Evolutionary conservation across 495 filamentous ascomycete genomes (phyloP).

Genomic region (Parathielavia appendiculata): DNA sequence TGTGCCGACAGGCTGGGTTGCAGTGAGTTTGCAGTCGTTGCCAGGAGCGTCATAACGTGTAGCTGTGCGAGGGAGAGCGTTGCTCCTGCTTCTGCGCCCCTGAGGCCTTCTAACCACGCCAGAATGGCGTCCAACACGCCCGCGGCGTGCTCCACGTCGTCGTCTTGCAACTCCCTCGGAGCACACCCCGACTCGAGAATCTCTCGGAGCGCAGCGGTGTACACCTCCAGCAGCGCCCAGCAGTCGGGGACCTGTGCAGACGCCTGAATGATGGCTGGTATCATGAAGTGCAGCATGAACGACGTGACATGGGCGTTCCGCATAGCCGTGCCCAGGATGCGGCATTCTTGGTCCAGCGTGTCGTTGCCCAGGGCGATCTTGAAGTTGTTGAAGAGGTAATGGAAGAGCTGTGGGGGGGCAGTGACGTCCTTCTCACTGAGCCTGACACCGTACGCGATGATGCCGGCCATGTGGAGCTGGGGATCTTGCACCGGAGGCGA

Average conservation of each 20-base stretch:
- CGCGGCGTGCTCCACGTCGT: constrained; percentile 25
- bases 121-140: constrained; percentile 22
- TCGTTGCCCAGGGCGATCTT: constrained; percentile 43
- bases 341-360: constrained; percentile 34
- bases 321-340: constrained; percentile 42
- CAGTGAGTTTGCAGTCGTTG: constrained; percentile 14
- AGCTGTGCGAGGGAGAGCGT: constrained; percentile 14
- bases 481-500: constrained; percentile 47
- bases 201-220: constrained; percentile 29
- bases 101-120: constrained; percentile 15
- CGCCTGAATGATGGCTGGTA: constrained; percentile 39
- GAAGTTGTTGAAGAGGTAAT: constrained; percentile 48
- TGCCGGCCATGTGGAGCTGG: constrained; percentile 43
- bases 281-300: constrained; percentile 42
- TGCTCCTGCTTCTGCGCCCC: background rate
- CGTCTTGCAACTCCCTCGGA: constrained; percentile 25
- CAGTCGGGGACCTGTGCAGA: constrained; percentile 19
- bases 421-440: constrained; percentile 39
- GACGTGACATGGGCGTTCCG: constrained; percentile 33
- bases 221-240: constrained; percentile 40
- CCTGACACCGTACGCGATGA: constrained; percentile 46
- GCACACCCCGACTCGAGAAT: constrained; percentile 24
- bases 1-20: constrained; percentile 18
- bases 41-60: constrained; percentile 20
- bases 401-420: constrained; percentile 44